These are phyloP conservation scores for Daldinia vernicosa DNA, from an alignment of 495 filamentous ascomycete genomes.

Conservation along the genomic window DNA sequence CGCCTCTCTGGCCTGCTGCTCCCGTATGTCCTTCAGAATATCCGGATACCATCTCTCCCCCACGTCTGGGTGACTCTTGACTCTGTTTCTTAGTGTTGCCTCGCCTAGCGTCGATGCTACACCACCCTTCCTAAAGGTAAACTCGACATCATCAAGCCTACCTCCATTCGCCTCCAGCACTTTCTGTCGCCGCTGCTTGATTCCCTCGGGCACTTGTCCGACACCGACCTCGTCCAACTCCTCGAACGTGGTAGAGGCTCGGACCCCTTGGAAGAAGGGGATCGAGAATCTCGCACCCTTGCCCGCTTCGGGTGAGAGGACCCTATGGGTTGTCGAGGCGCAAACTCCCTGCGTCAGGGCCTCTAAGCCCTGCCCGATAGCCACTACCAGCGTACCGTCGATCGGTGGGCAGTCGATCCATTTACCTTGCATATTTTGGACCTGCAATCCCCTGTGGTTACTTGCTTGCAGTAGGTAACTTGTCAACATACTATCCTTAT, in stretches of 20 bases:
- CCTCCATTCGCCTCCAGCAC: constrained; percentile 61
- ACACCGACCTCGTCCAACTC: constrained; percentile 66
- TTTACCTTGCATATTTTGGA: constrained; percentile 80
- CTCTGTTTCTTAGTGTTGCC: constrained; percentile 84
- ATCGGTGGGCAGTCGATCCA: constrained; percentile 83
- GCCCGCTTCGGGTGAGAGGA: constrained; percentile 70
- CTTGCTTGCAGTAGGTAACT: constrained; percentile 88
- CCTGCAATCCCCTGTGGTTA: constrained; percentile 83
- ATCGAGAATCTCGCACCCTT: constrained; percentile 80
- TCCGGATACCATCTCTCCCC: constrained; percentile 87
- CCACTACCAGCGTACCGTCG: constrained; percentile 76
- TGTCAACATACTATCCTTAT: constrained; percentile 92
- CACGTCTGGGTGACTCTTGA: constrained; percentile 91
- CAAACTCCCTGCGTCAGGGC: constrained; percentile 91
- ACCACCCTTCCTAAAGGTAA: constrained; percentile 74
- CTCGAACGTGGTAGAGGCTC: constrained; percentile 81
- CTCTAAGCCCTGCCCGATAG: constrained; percentile 92
- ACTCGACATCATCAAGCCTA: constrained; percentile 76
- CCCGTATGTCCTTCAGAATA: constrained; percentile 61
- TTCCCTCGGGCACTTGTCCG: constrained; percentile 70
- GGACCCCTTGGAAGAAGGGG: constrained; percentile 93
- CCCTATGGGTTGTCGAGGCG: constrained; percentile 85
- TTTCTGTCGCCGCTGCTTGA: constrained; percentile 65
- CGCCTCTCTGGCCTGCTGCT: constrained; percentile 54
- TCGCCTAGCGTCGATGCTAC: constrained; percentile 75